Evolutionary conservation across 2,329 filamentous ascomycete genomes (phyloP).

Genomic region (Didymella segeticola): DNA sequence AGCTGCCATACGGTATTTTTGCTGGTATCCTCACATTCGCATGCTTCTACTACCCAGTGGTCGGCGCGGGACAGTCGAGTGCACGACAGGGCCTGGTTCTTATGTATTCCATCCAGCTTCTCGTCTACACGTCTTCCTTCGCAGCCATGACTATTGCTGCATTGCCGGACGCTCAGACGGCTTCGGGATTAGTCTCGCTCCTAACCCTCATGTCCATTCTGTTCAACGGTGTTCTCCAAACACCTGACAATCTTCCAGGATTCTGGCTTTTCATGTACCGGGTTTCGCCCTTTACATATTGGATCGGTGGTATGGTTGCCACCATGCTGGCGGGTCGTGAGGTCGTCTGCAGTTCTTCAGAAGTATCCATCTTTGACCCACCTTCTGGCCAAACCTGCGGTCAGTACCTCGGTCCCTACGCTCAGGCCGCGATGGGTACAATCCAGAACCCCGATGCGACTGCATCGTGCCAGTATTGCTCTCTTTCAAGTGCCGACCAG

Average conservation of each 20-base stretch:
- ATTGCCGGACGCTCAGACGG: constrained; percentile 72
- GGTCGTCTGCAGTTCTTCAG: constrained; percentile 56
- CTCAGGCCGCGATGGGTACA: constrained; percentile 46
- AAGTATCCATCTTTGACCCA: constrained; percentile 53
- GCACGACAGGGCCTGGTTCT: constrained; percentile 66
- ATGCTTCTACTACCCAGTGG: constrained; percentile 69
- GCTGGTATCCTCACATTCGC: constrained; percentile 69
- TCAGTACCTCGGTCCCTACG: constrained; percentile 54
- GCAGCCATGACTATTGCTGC: constrained; percentile 76
- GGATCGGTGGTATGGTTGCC: constrained; percentile 52
- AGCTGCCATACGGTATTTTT: constrained; percentile 71
- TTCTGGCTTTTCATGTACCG: constrained; percentile 85
- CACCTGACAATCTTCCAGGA: constrained; percentile 64
- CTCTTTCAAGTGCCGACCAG: constrained; percentile 54
- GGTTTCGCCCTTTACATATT: constrained; percentile 71
- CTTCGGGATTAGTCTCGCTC: constrained; percentile 65
- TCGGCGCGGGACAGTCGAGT: constrained; percentile 49
- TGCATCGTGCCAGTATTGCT: constrained; percentile 58
- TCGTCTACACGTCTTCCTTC: constrained; percentile 76
- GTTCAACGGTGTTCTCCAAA: constrained; percentile 65
- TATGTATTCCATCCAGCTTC: constrained; percentile 68
- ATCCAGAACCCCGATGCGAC: constrained; percentile 56
- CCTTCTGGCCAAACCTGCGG: constrained; percentile 52
- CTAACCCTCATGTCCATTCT: constrained; percentile 62
- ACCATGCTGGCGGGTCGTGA: constrained; percentile 53